These are phyloP conservation scores for Polytrichum formosum DNA, from an alignment of 225 moss, liverwort and hornwort species.

Conservation along the genomic window DNA sequence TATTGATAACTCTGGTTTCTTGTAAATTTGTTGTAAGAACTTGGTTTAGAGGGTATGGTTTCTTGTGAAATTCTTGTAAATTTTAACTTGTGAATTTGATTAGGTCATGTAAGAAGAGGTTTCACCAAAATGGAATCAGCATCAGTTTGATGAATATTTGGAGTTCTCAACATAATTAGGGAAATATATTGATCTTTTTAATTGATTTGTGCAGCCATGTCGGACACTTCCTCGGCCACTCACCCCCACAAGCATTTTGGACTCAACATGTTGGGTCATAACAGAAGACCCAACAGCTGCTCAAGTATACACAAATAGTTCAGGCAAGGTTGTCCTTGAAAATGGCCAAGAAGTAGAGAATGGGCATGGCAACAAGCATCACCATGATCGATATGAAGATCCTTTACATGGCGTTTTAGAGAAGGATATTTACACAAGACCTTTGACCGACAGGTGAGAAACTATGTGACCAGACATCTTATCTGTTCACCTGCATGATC, in stretches of 20 bases:
- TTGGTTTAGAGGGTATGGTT: too few species aligned
- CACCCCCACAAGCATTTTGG: conserved; percentile 45
- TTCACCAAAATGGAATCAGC: too few species aligned
- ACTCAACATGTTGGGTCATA: conserved; percentile 44
- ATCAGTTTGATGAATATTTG: too few species aligned
- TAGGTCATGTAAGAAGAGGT: too few species aligned
- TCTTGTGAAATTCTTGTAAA: too few species aligned
- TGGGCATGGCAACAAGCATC: conserved; percentile 1
- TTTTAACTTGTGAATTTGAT: too few species aligned
- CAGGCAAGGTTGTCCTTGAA: conserved; percentile 28
- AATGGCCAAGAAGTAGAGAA: conserved; percentile 18
- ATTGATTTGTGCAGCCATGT: conserved; percentile 33
- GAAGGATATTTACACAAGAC: conserved; percentile 47
- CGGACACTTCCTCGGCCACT: conserved; percentile 42
- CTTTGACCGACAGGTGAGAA: conserved; percentile 41
- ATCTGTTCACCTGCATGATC: too few species aligned
- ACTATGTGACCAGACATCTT: background rate
- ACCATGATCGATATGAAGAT: conserved; percentile 17
- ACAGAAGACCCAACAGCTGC: conserved; percentile 41
- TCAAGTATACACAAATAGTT: conserved; percentile 39
- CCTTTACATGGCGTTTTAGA: conserved; percentile 27
- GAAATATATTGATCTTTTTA: background rate
- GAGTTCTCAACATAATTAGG: too few species aligned
- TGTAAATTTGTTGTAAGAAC: too few species aligned
- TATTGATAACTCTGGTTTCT: too few species aligned